Evolutionary conservation across 2,329 filamentous ascomycete species (phyloP), one percentile per base, ranked within the genome.

Genomic region (Exophiala sp.): DNA sequence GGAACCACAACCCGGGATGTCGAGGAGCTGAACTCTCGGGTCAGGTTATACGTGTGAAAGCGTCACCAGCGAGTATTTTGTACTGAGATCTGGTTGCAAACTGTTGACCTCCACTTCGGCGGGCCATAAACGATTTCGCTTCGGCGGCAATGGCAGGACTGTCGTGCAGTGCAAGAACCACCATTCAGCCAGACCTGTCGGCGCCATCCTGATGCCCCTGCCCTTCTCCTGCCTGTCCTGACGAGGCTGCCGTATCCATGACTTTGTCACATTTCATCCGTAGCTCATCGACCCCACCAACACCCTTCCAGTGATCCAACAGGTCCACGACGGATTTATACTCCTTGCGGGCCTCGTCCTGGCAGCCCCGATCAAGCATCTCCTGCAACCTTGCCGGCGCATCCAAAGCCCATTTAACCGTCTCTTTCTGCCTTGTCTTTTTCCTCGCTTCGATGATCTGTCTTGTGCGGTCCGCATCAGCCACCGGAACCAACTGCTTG

Each of bases 371-470:
- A 1, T 62, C 61, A 18, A 74, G 6, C 29, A 73, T 56, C 32
- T 48, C 57, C 48, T 64, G 61, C 46, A 76, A 52, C 27, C 66
- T 65, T 50, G 46, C 62, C n/a, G 68, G 73, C 47, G 65, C 64
- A 34, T 56, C 66, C 27, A 74, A 56, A 16, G 70, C 70, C 72
- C 72, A 74, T 50, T 62, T 63, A 7, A 74, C 72, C 19, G 70
- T 72, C 39, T 70, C 65, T 56, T 63, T 68, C 47, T 73, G 59
- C 43, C 32, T 54, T 24, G 22, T 61, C 65, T 2, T 49, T 55
- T 46, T 50, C 61, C 30, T 60, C 63, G 6, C 56, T 45, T n/a
- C 16, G 59, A 61, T 52, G 64, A 62, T 35, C 58, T 62, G 24
- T 65, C 64, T 42, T 56, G 60, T 34, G 55, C 57, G 13, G 43